Evolutionary conservation across 2,329 filamentous ascomycete genomes (phyloP), one percentile per base, ranked within the genome.

Genomic region (Xylaria hypoxylon): DNA sequence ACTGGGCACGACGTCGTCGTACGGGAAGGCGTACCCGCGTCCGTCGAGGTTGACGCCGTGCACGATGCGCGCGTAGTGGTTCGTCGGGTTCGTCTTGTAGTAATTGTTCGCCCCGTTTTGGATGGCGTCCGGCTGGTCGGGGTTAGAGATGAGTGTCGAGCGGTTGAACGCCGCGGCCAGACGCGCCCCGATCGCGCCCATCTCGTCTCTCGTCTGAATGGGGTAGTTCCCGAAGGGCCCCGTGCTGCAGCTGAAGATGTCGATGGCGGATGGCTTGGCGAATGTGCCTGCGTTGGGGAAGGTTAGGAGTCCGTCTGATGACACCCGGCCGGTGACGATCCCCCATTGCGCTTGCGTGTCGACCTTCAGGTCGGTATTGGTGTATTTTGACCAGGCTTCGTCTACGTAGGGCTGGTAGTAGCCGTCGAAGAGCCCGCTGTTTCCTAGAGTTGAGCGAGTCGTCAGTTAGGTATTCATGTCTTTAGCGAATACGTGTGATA

Each of bases 121-220:
- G 73, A 86, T 85, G 48, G 81, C 80, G 61, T 85, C 81, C 15
- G 86, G 88, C 79, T 86, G 88, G 70, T 74, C 72, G n/a, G 76
- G 59, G 71, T 85, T 80, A 22, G 78, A 74, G 56, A 92, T 78
- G 67, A 96, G 79, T 11, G 90, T 94, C 38, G 86, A 89, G 24
- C 92, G 85, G 79, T 94, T 93, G 73, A 95, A 87, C 0, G 90
- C 91, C 1, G 92, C 92, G 0, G 90, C 86, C 15, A 96, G 80
- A n/a, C 92, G 85, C 0, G 93, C 91, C 8, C 89, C 89, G 62
- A 94, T 86, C 45, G 89, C 89, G 66, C 87, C 85, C 75, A 84
- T 82, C 73, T 83, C 79, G 56, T 79, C 80, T 2, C 78, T 74
- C 61, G 82, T 80, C 42, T 78, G 78, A 3, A 71, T 72, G 5